Evolutionary conservation across 768 basidiomycete genomes (phyloP).

Genomic region (Serendipita sp.): DNA sequence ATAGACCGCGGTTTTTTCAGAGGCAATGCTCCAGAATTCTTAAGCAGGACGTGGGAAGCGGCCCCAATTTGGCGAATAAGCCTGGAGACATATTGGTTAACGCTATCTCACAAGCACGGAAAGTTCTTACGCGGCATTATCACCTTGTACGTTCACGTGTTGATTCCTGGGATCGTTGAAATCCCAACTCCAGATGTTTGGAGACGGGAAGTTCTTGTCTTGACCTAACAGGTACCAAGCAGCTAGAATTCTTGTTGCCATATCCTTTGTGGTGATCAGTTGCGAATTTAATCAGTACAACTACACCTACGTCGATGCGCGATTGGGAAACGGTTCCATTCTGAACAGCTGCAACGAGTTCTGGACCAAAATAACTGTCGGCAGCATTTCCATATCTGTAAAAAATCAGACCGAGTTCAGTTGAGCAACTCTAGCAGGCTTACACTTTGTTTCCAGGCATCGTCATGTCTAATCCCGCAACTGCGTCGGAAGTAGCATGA

Average conservation of each 20-base stretch:
- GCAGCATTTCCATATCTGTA: conserved; percentile 12
- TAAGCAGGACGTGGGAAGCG: conserved; percentile 57
- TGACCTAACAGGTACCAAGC: conserved; percentile 21
- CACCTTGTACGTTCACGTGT: conserved; percentile 50
- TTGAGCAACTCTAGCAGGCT: background rate
- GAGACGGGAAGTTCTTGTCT: conserved; percentile 14
- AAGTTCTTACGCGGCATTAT: conserved; percentile 32
- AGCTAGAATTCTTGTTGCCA: conserved; percentile 26
- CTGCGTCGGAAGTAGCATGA: conserved; percentile 9
- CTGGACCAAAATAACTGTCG: conserved; percentile 18
- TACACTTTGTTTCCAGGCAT: conserved; percentile 21
- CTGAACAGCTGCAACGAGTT: conserved; percentile 17
- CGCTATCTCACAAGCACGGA: too few relatives aligned
- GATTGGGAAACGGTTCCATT: conserved; percentile 19
- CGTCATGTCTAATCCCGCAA: conserved; percentile 18
- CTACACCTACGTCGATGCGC: background rate
- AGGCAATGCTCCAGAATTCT: conserved; percentile 49
- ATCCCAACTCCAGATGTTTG: background rate
- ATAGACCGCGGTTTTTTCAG: conserved; percentile 21
- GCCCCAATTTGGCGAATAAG: conserved; percentile 59
- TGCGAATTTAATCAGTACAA: background rate
- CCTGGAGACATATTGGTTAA: background rate
- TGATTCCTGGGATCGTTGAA: conserved; percentile 27
- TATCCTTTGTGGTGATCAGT: conserved; percentile 13
- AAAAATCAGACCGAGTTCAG: background rate